Evolutionary conservation across 2,329 filamentous ascomycete species (phyloP).

Genomic region (Paraphaeosphaeria sporulosa): DNA sequence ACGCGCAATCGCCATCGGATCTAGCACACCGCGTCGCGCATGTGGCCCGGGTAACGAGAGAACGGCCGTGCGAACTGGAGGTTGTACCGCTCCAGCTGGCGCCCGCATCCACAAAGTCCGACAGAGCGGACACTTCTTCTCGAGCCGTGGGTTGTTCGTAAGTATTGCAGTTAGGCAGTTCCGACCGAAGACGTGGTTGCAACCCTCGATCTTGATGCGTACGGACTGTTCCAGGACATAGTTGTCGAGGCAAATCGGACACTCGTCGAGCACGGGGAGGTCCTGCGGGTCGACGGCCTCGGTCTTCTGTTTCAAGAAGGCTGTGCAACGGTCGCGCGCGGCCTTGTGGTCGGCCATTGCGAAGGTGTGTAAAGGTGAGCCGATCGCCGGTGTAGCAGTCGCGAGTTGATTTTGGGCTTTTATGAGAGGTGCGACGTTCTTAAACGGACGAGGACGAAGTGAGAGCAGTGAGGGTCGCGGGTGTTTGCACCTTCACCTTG

Average conservation of each 20-base stretch:
- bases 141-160: conserved; percentile 7
- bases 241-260: conserved; percentile 30
- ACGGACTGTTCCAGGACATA: conserved; percentile 21
- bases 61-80: too few relatives aligned
- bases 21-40: too few relatives aligned
- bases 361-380: background rate
- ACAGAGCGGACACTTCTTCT: conserved; percentile 33
- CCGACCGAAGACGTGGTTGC: conserved; percentile 25
- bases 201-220: conserved; percentile 24
- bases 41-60: too few relatives aligned
- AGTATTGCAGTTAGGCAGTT: conserved; percentile 24
- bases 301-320: conserved; percentile 6
- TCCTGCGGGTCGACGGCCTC: background rate
- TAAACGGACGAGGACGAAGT: background rate
- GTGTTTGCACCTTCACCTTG: background rate
- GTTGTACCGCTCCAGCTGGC: too few relatives aligned
- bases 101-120: conserved; percentile 31
- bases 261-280: conserved; percentile 17
- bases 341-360: conserved; percentile 7
- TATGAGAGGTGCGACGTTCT: background rate
- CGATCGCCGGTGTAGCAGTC: background rate
- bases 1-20: too few relatives aligned
- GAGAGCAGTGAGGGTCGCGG: conserved; percentile 3
- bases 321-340: background rate
- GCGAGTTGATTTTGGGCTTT: background rate